Evolutionary conservation across 2,329 filamentous ascomycete genomes (phyloP), one percentile per base, ranked within the genome.

Genomic region (Fusarium sp.): DNA sequence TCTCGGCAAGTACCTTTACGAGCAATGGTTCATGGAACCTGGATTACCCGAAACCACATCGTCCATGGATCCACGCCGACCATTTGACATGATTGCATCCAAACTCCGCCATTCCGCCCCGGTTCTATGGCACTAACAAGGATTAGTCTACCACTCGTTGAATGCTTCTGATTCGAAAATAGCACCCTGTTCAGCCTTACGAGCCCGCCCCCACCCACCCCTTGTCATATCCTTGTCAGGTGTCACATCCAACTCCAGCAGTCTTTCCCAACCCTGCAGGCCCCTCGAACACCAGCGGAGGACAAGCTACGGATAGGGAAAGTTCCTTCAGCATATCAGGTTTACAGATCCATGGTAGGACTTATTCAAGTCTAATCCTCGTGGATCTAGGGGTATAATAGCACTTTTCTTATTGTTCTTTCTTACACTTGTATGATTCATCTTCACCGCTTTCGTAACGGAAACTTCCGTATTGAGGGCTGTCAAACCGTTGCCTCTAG

Each of bases 101-200:
- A 57, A 38, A 63, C 67, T 63, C 67, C 62, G 62, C 66, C 54
- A 45, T 57, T 63, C 39, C 39, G 52, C 45, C 31, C 57, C 46
- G 52, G 55, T 52, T 42, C 17, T 64, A 43, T 42, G 24, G 38
- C 33, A 61, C 45, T 60, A 67, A 58, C 40, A 65, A 7, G 28
- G 40, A 34, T 52, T 57, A 65, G 47, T 42, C 28, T 47, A 40
- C 45, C 36, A 38, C 43, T 65, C 34, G 40, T 44, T 43, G 24
- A 31, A 45, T 53, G 61, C 43, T 46, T 34, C 39, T 43, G 26
- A 43, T 46, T 59, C 62, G 44, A 70, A 66, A 69, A 67, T 66
- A 63, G 62, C 59, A 70, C 59, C 68, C 65, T 74, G 70, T 74
- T 74, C 72, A 74, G 72, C 72, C 72, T 74, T 74, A 74, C 72